Evolutionary conservation across 2,329 filamentous ascomycete species (phyloP).

Genomic region (Trichophaea hybrida): DNA sequence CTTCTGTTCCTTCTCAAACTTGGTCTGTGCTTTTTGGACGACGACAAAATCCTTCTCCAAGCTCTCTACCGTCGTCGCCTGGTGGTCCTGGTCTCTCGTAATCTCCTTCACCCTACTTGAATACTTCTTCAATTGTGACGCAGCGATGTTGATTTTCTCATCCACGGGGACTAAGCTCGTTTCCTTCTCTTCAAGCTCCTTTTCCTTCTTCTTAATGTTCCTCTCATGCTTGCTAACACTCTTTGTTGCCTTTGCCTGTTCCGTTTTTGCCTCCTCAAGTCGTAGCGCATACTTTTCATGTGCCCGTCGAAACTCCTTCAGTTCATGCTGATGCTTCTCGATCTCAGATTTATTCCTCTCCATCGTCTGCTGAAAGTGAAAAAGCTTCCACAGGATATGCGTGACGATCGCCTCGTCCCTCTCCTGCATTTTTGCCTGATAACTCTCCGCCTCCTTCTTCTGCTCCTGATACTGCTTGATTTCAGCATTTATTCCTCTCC

Average conservation of each 20-base stretch:
- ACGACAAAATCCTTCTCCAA: constrained; percentile 64
- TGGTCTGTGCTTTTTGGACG: constrained; percentile 77
- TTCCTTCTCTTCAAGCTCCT: constrained; percentile 71
- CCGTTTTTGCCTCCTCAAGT: constrained; percentile 66
- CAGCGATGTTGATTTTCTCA: constrained; percentile 75
- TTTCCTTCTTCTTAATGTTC: constrained; percentile 71
- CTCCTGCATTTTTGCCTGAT: constrained; percentile 78
- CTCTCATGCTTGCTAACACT: constrained; percentile 72
- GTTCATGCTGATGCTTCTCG: constrained; percentile 80
- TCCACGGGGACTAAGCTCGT: constrained; percentile 78
- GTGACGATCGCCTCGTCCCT: constrained; percentile 82
- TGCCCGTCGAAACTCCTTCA: constrained; percentile 81
- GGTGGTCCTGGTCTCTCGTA: constrained; percentile 59
- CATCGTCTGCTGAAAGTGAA: constrained; percentile 85
- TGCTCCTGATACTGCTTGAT: constrained; percentile 97
- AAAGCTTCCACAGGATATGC: constrained; percentile 92
- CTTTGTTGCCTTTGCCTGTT: constrained; percentile 63
- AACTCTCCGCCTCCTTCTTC: constrained; percentile 88
- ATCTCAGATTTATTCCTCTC: constrained; percentile 84
- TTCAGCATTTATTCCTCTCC: constrained; percentile 89
- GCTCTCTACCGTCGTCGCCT: constrained; percentile 53
- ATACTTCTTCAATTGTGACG: constrained; percentile 53
- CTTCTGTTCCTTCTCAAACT: constrained; percentile 78
- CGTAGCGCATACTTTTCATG: constrained; percentile 70
- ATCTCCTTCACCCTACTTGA: constrained; percentile 55